Percentiles rank a stretch among this genome's conserved stretches.
These are phyloP conservation scores for Apiospora marii DNA, from an alignment of 2,329 filamentous ascomycete genomes.

Conservation along the genomic window DNA sequence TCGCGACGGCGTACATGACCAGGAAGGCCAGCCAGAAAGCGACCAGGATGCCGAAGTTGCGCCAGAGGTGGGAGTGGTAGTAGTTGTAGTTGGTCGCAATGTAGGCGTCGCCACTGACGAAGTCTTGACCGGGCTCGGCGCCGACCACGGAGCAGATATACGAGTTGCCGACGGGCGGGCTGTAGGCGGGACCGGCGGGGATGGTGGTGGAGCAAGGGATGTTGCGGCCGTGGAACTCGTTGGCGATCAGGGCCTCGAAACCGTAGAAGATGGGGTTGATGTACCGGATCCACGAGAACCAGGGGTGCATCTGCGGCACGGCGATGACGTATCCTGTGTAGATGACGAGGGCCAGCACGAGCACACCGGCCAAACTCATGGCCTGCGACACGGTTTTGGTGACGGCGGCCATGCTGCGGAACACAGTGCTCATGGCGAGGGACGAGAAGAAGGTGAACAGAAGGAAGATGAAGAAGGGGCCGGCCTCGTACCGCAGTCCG, in stretches of 20 bases:
- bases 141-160: slow-evolving; percentile 64
- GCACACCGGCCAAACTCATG: slow-evolving; percentile 59
- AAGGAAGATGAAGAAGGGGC: slow-evolving; percentile 79
- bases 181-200: slow-evolving; percentile 40
- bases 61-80: slow-evolving; percentile 65
- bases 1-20: slow-evolving; percentile 66
- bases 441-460: slow-evolving; percentile 73
- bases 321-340: slow-evolving; percentile 66
- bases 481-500: slow-evolving; percentile 63
- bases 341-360: slow-evolving; percentile 67
- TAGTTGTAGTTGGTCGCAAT: slow-evolving; percentile 65
- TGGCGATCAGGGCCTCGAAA: slow-evolving; percentile 76
- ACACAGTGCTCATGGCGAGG: slow-evolving; percentile 78
- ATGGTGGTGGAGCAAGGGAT: slow-evolving; percentile 64
- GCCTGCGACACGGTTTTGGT: slow-evolving; percentile 71
- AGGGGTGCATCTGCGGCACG: slow-evolving; percentile 68
- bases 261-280: slow-evolving; percentile 77
- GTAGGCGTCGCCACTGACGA: slow-evolving; percentile 68
- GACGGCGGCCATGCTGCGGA: slow-evolving; percentile 75
- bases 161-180: slow-evolving; percentile 50
- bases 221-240: slow-evolving; percentile 70
- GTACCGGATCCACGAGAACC: slow-evolving; percentile 80
- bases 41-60: slow-evolving; percentile 65
- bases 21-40: slow-evolving; percentile 66
- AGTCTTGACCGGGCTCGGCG: slow-evolving; percentile 58